Evolutionary conservation across 306 rosid genomes (phyloP).

Genomic region (Malus domestica): DNA sequence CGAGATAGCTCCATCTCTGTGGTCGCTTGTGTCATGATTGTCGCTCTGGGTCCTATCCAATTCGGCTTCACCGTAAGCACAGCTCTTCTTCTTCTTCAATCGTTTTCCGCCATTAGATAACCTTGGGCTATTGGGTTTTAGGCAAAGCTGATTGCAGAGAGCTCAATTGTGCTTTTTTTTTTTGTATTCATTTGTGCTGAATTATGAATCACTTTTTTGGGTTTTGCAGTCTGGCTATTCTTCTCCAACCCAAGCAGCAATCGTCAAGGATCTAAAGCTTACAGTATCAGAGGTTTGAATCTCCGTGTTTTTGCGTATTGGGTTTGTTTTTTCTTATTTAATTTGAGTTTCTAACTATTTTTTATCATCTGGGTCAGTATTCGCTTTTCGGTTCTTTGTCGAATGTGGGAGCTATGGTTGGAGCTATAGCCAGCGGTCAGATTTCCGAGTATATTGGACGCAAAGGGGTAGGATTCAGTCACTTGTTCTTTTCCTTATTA

Average conservation of each 20-base stretch:
- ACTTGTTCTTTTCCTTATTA: neutral
- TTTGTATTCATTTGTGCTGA: neutral
- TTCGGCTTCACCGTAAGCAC: slow-evolving; percentile 86
- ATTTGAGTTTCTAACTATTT: slow-evolving; percentile 4
- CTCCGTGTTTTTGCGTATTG: neutral
- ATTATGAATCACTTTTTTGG: neutral
- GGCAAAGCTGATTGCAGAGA: neutral
- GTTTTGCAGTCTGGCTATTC: slow-evolving; percentile 71
- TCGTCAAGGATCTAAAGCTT: slow-evolving; percentile 67
- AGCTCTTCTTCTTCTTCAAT: neutral
- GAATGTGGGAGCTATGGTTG: slow-evolving; percentile 97
- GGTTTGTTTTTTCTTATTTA: neutral
- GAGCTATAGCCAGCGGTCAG: slow-evolving; percentile 97
- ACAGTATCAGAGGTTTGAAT: slow-evolving; percentile 70
- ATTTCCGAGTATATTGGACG: slow-evolving; percentile 89
- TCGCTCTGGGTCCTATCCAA: slow-evolving; percentile 95
- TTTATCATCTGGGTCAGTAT: slow-evolving; percentile 37
- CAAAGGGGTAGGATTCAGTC: slow-evolving; percentile 66
- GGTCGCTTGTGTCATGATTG: slow-evolving; percentile 78
- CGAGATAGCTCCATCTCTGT: slow-evolving; percentile 79
- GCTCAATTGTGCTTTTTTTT: neutral
- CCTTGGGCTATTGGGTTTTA: neutral
- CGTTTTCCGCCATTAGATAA: neutral
- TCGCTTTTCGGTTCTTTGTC: slow-evolving; percentile 87
- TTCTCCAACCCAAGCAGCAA: slow-evolving; percentile 92